Evolutionary conservation across 805 yeast genomes (phyloP).

Genomic region (Saturnispora quitensis): DNA sequence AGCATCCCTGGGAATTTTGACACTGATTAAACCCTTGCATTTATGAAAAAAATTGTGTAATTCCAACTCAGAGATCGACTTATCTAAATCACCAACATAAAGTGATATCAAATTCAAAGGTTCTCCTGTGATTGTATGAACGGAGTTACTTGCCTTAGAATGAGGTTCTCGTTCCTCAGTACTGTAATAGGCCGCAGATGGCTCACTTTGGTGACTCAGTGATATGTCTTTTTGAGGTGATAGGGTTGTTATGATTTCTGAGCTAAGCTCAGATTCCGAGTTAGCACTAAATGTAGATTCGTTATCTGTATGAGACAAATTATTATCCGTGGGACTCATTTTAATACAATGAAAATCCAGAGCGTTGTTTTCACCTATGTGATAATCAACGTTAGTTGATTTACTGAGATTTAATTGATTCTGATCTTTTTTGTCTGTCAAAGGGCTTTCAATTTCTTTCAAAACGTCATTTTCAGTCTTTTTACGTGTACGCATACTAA

Average conservation of each 20-base stretch:
- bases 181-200: not conserved
- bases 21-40: constrained; percentile 41
- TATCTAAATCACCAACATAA: constrained; percentile 57
- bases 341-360: constrained; percentile 1
- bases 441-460: constrained; percentile 11
- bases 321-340: constrained; percentile 3
- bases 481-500: constrained; percentile 6
- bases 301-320: not conserved
- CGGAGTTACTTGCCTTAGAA: not conserved
- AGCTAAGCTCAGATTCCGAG: constrained; percentile 9
- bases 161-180: not conserved
- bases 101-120: constrained; percentile 26
- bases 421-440: not conserved
- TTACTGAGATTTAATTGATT: not conserved
- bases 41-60: constrained; percentile 36
- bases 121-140: constrained; percentile 5
- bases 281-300: not conserved
- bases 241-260: constrained; percentile 6
- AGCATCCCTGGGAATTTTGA: constrained; percentile 51
- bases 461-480: not conserved
- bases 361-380: not conserved
- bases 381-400: not conserved
- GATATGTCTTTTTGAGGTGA: not conserved
- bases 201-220: not conserved
- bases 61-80: constrained; percentile 38